These are phyloP conservation scores for Arabidopsis arenosa DNA, from an alignment of 345 rosid species.

Conservation along the genomic window DNA sequence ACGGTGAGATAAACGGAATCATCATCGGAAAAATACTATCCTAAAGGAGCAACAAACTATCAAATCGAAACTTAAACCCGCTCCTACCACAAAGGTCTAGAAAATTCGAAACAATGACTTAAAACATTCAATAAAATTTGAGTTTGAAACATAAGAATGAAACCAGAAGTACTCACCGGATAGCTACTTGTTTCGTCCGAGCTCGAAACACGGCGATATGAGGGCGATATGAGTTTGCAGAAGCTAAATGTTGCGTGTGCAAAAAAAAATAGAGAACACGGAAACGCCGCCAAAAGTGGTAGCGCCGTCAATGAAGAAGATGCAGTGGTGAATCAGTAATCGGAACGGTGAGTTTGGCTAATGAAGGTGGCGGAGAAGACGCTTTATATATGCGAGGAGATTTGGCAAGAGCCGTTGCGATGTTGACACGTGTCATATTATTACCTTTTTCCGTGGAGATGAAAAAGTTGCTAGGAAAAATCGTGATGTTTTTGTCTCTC, in stretches of 20 bases:
- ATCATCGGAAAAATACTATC: background rate
- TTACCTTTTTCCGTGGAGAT: background rate
- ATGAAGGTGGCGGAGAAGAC: slow-evolving; percentile 14
- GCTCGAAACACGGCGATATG: background rate
- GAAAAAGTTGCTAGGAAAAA: slow-evolving; percentile 14
- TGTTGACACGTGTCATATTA: slow-evolving; percentile 14
- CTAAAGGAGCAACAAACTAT: too few relatives aligned
- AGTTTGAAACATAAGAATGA: background rate
- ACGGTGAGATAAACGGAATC: background rate
- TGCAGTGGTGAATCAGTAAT: background rate
- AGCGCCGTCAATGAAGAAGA: slow-evolving; percentile 22
- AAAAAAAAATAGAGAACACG: background rate
- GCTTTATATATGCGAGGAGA: slow-evolving; percentile 35
- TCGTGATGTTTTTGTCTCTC: slow-evolving; percentile 36
- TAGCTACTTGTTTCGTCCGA: slow-evolving; percentile 6
- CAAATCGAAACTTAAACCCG: too few relatives aligned
- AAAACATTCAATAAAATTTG: background rate
- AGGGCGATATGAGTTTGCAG: background rate
- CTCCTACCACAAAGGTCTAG: background rate
- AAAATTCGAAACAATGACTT: background rate
- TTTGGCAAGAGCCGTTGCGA: slow-evolving; percentile 25
- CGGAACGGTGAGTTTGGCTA: slow-evolving; percentile 19
- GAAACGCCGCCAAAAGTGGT: slow-evolving; percentile 38
- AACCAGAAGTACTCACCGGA: slow-evolving; percentile 25
- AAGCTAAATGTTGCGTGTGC: slow-evolving; percentile 34